phyloP scores from a whole-genome alignment of 345 rosid species.

The Orychophragmus violaceus region DNA sequence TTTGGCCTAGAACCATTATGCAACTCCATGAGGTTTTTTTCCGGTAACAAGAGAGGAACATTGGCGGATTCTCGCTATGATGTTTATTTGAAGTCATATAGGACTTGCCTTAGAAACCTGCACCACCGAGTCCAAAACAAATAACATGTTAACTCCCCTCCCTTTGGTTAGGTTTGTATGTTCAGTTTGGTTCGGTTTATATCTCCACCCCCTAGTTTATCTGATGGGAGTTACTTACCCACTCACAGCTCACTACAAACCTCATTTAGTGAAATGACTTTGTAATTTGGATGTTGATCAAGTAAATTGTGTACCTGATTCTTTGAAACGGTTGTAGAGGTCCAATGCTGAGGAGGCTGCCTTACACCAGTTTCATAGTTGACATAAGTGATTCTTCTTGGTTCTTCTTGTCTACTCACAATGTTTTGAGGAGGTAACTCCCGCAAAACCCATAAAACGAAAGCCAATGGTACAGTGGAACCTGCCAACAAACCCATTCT shows the following conservation, averaged over 20 bases:
- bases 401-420: slow-evolving; percentile 28
- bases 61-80: neutral
- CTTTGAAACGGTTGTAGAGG: slow-evolving; percentile 30
- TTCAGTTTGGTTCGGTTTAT: neutral
- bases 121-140: neutral
- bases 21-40: neutral
- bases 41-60: neutral
- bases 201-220: too few relatives aligned
- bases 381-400: slow-evolving; percentile 26
- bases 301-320: slow-evolving; percentile 28
- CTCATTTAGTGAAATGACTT: neutral
- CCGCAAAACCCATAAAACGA: slow-evolving; percentile 33
- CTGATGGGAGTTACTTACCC: neutral
- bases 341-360: slow-evolving; percentile 31
- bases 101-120: slow-evolving; percentile 36
- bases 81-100: slow-evolving; percentile 8
- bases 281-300: neutral
- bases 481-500: slow-evolving; percentile 6
- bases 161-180: neutral
- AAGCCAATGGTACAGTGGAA: slow-evolving; percentile 31
- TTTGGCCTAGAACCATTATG: neutral
- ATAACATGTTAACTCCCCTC: neutral
- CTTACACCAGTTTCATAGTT: slow-evolving; percentile 26
- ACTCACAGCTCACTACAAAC: neutral
- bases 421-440: slow-evolving; percentile 29